phyloP scores from a whole-genome alignment of 1,139 yeast genomes.

The Meyerozyma carpophila region DNA sequence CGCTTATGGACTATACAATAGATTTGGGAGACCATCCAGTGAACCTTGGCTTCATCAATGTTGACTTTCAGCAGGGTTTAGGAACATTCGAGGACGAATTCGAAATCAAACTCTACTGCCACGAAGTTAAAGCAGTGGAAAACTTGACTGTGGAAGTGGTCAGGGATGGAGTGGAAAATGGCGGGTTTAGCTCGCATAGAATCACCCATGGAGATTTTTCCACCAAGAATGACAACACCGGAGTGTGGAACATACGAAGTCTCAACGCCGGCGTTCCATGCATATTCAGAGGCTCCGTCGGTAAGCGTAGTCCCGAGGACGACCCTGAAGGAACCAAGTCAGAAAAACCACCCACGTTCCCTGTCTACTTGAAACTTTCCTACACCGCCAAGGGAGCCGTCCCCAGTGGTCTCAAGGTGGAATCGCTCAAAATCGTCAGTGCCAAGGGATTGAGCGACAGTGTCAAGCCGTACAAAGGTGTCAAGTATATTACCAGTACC shows the following conservation, averaged over 20 bases:
- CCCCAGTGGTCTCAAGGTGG: slow-evolving; percentile 74
- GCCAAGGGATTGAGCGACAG: slow-evolving; percentile 56
- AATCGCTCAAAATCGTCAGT: slow-evolving; percentile 53
- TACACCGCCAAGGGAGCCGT: slow-evolving; percentile 66
- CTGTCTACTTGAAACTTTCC: slow-evolving; percentile 46
- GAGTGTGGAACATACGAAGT: slow-evolving; percentile 68
- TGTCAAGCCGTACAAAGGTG: slow-evolving; percentile 87
- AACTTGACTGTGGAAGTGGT: slow-evolving; percentile 47
- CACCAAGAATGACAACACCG: slow-evolving; percentile 45
- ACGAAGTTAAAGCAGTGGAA: slow-evolving; percentile 52
- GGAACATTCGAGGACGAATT: slow-evolving; percentile 67
- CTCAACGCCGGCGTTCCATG: slow-evolving; percentile 66
- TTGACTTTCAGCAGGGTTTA: slow-evolving; percentile 56
- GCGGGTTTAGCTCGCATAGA: slow-evolving; percentile 46
- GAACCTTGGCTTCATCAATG: slow-evolving; percentile 50
- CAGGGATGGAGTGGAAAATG: slow-evolving; percentile 19
- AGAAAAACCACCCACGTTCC: slow-evolving; percentile 21
- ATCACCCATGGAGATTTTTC: slow-evolving; percentile 71
- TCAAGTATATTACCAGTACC: slow-evolving; percentile 67
- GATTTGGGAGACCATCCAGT: slow-evolving; percentile 35
- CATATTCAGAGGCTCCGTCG: slow-evolving; percentile 53
- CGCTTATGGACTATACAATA: slow-evolving; percentile 59
- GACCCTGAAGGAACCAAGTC: not conserved
- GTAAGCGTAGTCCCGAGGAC: slow-evolving; percentile 12
- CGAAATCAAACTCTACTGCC: slow-evolving; percentile 60